phyloP scores from a whole-genome alignment of 495 filamentous ascomycete genomes.

The Neurospora intermedia region DNA sequence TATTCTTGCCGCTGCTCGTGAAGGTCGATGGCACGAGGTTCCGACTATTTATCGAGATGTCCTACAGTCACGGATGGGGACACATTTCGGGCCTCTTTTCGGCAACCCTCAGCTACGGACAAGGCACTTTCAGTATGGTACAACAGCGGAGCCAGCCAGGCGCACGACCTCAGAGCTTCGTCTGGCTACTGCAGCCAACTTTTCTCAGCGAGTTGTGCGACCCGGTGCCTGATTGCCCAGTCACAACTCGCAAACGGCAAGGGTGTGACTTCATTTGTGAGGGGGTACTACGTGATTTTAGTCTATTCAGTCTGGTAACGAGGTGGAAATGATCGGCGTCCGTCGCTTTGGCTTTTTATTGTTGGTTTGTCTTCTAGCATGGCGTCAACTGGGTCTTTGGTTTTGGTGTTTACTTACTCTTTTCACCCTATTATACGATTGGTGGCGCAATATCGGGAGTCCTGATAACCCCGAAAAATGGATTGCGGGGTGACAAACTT shows the following conservation, averaged over 20 bases:
- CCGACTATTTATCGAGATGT: constrained; percentile 16
- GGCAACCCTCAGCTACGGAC: not conserved
- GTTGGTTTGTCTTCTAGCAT: not conserved
- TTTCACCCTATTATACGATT: not conserved
- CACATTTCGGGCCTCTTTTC: not conserved
- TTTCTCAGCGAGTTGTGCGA: not conserved
- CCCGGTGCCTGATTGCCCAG: not conserved
- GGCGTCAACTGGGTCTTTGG: not conserved
- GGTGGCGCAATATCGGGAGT: not conserved
- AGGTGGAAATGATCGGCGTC: not conserved
- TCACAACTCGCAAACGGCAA: not conserved
- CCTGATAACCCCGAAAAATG: not conserved
- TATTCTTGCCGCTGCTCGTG: constrained; percentile 35
- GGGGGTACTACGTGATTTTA: not conserved
- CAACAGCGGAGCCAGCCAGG: not conserved
- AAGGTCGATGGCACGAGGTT: constrained; percentile 42
- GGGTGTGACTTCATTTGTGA: not conserved
- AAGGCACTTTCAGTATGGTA: not conserved
- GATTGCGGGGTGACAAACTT: not conserved
- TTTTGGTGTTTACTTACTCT: not conserved
- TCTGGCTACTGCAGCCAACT: not conserved
- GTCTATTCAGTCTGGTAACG: not conserved
- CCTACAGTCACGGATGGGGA: not conserved
- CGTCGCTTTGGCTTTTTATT: not conserved
- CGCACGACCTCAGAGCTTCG: not conserved